Evolutionary conservation across 2,329 filamentous ascomycete genomes (phyloP), one percentile per base, ranked within the genome.

Genomic region (Drechslerella coelobrocha): DNA sequence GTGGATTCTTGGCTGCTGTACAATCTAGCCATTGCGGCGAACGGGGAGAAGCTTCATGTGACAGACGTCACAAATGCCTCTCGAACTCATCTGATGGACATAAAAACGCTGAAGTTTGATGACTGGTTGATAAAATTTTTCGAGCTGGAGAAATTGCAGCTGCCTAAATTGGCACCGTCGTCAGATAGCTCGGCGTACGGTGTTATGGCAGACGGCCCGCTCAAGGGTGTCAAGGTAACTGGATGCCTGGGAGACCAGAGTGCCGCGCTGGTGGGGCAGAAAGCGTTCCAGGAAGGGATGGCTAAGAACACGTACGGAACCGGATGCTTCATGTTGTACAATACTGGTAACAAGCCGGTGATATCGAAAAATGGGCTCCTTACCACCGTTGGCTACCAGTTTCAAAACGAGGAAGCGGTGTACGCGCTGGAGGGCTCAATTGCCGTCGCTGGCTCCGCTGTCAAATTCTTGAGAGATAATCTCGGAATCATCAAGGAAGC

Each of bases 301-400:
- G 92, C 91, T 47, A 96, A 96, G 83, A 95, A 94, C 79, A 96
- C 91, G 0, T 95, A 95, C 78, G 91, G 91, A 39, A 96, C 91
- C 0, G 91, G 91, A 43, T 94, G 90, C 78, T 96, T 96, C 82
- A 81, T 96, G 74, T 84, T 96, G 2, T 95, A 94, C 81, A 95
- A 96, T 76, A 89, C 95, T 31, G 92, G 92, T 56, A 84, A 87
- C 41, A 88, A 91, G 78, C 92, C 92, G 5, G 90, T 96, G 59
- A 89, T 96, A 66, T 96, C 92, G 9, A 88, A 85, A 69, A 88
- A 91, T 65, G 92, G 92, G 9, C 83, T 96, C 27, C 82, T 96
- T 39, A 88, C 89, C n/a, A 96, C 92, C 0, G 87, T 96, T 23
- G 92, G 89, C 2, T 96, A 92, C 78, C 87, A 96, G 77, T 89